Conservation (phyloP, 257 asterid genomes). For the Penstemon davidsonii region DNA sequence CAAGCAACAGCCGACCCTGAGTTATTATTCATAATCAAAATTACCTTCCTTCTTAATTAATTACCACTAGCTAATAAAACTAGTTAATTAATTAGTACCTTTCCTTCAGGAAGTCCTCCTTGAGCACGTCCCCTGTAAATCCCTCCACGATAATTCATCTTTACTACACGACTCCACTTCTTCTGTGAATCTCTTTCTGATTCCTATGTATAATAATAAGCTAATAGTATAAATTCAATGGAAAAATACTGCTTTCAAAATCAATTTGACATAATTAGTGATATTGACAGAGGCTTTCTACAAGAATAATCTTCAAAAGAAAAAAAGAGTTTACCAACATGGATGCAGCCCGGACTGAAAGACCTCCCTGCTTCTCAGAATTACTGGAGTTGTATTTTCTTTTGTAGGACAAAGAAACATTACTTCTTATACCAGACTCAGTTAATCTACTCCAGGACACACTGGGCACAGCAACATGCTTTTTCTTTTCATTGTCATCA, state of each 20-base stretch:
- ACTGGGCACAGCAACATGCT: slow-evolving; percentile 34
- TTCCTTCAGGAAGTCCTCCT: slow-evolving; percentile 99
- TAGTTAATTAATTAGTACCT: slow-evolving; percentile 53
- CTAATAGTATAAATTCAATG: slow-evolving; percentile 17
- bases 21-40: background rate
- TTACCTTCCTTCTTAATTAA: background rate
- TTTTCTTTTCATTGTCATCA: slow-evolving; percentile 43
- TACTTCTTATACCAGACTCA: slow-evolving; percentile 40
- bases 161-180: slow-evolving; percentile 82
- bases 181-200: slow-evolving; percentile 85
- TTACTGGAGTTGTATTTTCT: slow-evolving; percentile 33
- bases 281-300: background rate
- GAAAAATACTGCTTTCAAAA: background rate
- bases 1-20: slow-evolving; percentile 84
- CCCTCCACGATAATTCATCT: slow-evolving; percentile 92
- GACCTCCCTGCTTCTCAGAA: slow-evolving; percentile 75
- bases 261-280: background rate
- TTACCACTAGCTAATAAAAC: background rate
- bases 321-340: slow-evolving; percentile 71
- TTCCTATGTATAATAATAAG: slow-evolving; percentile 53
- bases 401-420: slow-evolving; percentile 36
- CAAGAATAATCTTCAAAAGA: slow-evolving; percentile 6
- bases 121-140: slow-evolving; percentile 78
- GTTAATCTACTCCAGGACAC: slow-evolving; percentile 45
- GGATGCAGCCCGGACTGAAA: slow-evolving; percentile 85